These are phyloP conservation scores for Boechera stricta DNA, from an alignment of 345 rosid genomes.

Conservation along the genomic window DNA sequence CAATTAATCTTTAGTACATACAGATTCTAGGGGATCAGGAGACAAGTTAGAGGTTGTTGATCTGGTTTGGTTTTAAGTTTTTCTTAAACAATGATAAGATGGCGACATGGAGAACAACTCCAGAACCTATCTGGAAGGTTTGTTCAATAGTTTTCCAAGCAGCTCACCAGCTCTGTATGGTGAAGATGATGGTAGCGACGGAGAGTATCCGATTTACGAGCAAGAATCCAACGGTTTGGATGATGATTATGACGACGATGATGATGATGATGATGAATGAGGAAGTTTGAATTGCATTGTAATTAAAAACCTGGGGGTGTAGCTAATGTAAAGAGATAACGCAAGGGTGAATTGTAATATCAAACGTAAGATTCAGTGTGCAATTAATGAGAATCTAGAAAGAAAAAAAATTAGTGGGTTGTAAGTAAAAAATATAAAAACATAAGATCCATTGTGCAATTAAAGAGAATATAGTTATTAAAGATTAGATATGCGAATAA, in stretches of 20 bases:
- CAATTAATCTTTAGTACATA: neutral
- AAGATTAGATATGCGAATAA: slow-evolving; percentile 31
- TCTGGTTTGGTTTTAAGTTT: slow-evolving; percentile 13
- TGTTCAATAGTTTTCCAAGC: slow-evolving; percentile 75
- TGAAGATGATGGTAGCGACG: slow-evolving; percentile 54
- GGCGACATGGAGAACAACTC: slow-evolving; percentile 70
- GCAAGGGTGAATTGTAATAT: neutral
- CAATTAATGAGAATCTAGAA: neutral
- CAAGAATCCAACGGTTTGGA: slow-evolving; percentile 64
- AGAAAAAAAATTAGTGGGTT: neutral
- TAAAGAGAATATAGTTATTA: slow-evolving; percentile 18
- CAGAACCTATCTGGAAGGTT: slow-evolving; percentile 78
- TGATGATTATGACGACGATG: slow-evolving; percentile 44
- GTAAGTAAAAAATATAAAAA: slow-evolving; percentile 10
- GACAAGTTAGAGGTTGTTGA: slow-evolving; percentile 6
- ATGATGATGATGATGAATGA: slow-evolving; percentile 8
- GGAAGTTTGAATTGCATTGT: slow-evolving; percentile 10
- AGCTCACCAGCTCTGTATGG: slow-evolving; percentile 44
- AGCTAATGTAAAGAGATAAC: slow-evolving; percentile 8
- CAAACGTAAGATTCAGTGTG: neutral
- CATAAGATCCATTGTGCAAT: neutral
- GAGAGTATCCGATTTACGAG: slow-evolving; percentile 80
- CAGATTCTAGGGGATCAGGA: neutral
- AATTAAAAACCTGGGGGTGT: slow-evolving; percentile 5
- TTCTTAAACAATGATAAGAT: slow-evolving; percentile 43